A percentile compares a stretch with the other conserved stretches of the same genome.
Evolutionary conservation across 345 rosid species (phyloP).

Genomic region (Rhodamnia rubescens): DNA sequence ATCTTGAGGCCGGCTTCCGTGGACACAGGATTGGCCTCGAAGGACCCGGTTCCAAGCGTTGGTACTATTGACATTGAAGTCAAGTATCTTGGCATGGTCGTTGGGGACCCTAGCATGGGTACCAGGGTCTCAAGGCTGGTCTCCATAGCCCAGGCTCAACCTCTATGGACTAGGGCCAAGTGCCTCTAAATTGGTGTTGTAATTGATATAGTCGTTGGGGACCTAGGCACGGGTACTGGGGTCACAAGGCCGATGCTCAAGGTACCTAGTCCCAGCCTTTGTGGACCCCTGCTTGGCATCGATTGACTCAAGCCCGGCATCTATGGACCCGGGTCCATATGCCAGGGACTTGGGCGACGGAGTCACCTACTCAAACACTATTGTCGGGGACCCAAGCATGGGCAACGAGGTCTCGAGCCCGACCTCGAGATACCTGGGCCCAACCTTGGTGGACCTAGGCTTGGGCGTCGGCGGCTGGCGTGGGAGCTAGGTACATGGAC

Average conservation of each 20-base stretch:
- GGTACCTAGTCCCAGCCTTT: rapidly evolving
- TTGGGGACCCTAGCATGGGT: rapidly evolving
- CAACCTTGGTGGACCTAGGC: neutral
- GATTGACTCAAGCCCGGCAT: rapidly evolving
- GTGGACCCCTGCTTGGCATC: neutral
- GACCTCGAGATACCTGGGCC: neutral
- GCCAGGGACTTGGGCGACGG: neutral
- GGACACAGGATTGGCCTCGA: too few species aligned
- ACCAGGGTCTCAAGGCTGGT: rapidly evolving
- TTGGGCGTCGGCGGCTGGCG: rapidly evolving
- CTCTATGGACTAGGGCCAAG: neutral
- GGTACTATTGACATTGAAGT: neutral
- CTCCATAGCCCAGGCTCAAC: neutral
- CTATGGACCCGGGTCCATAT: neutral
- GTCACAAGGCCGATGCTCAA: neutral
- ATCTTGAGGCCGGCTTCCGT: rapidly evolving
- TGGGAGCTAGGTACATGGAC: rapidly evolving
- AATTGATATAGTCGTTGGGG: neutral
- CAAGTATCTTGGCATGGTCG: neutral
- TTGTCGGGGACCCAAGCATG: rapidly evolving
- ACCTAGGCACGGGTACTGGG: rapidly evolving
- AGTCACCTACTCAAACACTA: neutral
- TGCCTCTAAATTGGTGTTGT: rapidly evolving
- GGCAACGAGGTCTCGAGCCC: neutral
- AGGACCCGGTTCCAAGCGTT: rapidly evolving